Conservation (phyloP, 1,284 basidiomycete species). For the Cryptococcus jaspeensis region DNA sequence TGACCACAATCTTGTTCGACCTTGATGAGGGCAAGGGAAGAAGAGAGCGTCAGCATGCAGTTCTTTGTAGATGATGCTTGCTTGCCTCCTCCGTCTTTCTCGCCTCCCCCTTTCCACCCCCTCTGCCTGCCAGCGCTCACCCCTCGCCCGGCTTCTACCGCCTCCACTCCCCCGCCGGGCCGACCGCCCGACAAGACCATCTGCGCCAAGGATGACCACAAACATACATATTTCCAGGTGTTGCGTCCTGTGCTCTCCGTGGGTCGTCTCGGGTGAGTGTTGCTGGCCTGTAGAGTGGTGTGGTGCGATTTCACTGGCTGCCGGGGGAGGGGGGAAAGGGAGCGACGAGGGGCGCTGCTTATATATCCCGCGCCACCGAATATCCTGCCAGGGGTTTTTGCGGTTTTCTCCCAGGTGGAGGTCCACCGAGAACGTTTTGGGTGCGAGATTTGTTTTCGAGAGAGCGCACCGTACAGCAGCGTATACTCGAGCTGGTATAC, state of each 20-base stretch:
- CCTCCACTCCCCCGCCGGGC: neutral
- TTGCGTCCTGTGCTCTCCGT: neutral
- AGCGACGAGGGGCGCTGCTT: neutral
- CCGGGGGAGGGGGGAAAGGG: neutral
- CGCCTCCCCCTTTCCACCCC: neutral
- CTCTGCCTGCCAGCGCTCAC: neutral
- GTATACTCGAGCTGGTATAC: neutral
- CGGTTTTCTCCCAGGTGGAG: conserved; percentile 4
- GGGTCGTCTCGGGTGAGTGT: neutral
- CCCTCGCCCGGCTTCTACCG: neutral
- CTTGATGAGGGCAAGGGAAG: conserved; percentile 24
- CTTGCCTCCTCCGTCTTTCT: neutral
- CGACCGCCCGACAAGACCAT: neutral
- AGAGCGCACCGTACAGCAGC: neutral
- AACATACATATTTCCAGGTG: no score
- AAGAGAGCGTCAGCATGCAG: conserved; percentile 24
- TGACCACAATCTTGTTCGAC: conserved; percentile 53
- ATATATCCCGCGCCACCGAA: neutral
- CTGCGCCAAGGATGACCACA: neutral
- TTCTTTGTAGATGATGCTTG: neutral
- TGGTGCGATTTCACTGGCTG: neutral
- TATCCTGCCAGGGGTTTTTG: neutral
- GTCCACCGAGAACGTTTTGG: no score
- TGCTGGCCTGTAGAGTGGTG: neutral
- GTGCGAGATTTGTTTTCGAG: neutral